phyloP scores from a whole-genome alignment of 345 rosid genomes.

The Melaleuca quinquenervia region DNA sequence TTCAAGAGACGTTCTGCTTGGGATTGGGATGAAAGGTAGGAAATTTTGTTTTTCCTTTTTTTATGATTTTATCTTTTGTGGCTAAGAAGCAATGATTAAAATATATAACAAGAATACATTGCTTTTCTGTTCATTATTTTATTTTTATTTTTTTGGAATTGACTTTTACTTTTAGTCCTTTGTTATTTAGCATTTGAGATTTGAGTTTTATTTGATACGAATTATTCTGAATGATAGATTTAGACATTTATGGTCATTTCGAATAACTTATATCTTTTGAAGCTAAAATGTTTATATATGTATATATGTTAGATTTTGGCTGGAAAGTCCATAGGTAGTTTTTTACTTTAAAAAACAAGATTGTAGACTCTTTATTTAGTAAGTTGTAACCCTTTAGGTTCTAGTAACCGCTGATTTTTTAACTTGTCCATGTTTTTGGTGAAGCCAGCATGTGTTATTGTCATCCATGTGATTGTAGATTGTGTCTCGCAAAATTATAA shows the following conservation, averaged over 20 bases:
- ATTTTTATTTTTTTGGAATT: not conserved
- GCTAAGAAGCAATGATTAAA: not conserved
- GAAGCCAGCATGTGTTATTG: not conserved
- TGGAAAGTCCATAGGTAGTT: not conserved
- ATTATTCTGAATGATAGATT: not conserved
- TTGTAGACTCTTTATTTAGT: not conserved
- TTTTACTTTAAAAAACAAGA: not conserved
- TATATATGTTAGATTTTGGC: too few species aligned
- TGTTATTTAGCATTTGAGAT: not conserved
- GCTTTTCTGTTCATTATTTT: not conserved
- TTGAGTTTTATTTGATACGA: not conserved
- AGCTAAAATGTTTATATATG: not conserved
- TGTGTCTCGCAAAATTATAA: not conserved
- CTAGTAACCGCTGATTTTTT: not conserved
- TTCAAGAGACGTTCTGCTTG: not conserved
- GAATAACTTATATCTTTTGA: not conserved
- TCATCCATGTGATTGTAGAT: not conserved
- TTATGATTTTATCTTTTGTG: not conserved
- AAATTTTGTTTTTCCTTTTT: not conserved
- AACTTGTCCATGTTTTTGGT: not conserved
- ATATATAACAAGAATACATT: not conserved
- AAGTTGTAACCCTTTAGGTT: not conserved
- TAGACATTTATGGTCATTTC: not conserved
- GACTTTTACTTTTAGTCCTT: not conserved
- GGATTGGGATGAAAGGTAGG: constrained; percentile 3